Conservation (phyloP, 2,329 filamentous ascomycete genomes). For the Hymenoscyphus infarciens region DNA sequence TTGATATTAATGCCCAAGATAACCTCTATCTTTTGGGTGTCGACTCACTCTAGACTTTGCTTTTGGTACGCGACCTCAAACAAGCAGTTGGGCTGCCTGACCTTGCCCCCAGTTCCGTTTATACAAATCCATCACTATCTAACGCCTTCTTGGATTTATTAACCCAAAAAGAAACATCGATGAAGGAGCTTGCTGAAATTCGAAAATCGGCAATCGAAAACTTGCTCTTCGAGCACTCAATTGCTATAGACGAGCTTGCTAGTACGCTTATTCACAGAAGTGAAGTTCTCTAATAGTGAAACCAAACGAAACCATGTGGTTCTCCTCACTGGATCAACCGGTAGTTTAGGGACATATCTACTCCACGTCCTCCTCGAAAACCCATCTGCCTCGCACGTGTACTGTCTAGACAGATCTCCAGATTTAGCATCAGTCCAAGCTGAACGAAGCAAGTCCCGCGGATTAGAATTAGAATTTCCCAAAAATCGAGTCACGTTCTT, state of each 20-base stretch:
- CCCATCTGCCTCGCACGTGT: slow-evolving; percentile 38
- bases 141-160: slow-evolving; percentile 2
- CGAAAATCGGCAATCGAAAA: slow-evolving; percentile 1
- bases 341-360: slow-evolving; percentile 47
- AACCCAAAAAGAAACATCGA: neutral
- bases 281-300: neutral
- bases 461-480: slow-evolving; percentile 35
- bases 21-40: slow-evolving; percentile 14
- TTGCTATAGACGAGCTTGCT: neutral
- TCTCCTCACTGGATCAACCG: slow-evolving; percentile 48
- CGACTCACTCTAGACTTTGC: slow-evolving; percentile 14
- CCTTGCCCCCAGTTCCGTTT: slow-evolving; percentile 7
- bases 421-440: slow-evolving; percentile 11
- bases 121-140: slow-evolving; percentile 11
- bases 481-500: slow-evolving; percentile 43
- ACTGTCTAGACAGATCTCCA: slow-evolving; percentile 44
- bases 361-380: slow-evolving; percentile 38
- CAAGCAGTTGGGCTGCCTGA: neutral
- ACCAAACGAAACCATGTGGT: slow-evolving; percentile 13
- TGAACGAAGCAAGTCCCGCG: slow-evolving; percentile 37
- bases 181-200: neutral
- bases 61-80: slow-evolving; percentile 7
- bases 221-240: neutral
- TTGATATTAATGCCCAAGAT: slow-evolving; percentile 19
- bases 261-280: neutral